Conservation (phyloP, 23 red algal genomes). For the Chondrus crispus region DNA sequence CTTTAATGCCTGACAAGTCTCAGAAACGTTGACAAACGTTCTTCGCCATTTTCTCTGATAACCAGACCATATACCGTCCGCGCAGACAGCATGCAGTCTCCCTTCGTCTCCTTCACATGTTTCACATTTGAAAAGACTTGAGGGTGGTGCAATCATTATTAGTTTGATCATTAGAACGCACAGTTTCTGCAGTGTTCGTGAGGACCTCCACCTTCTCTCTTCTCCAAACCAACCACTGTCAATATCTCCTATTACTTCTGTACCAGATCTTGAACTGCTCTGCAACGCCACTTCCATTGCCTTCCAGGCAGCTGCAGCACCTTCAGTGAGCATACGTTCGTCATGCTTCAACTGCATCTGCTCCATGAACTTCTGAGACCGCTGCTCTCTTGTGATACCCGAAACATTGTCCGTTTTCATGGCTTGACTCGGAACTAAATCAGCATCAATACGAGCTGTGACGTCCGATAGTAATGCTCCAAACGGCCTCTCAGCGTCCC, state of each 20-base stretch:
- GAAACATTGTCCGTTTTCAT: not conserved
- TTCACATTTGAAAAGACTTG: not conserved
- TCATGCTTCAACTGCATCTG: not conserved
- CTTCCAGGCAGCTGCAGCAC: not conserved
- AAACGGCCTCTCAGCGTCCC: not conserved
- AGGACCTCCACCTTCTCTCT: not conserved
- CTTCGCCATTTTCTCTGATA: not conserved
- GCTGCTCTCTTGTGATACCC: not conserved
- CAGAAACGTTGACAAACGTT: not conserved
- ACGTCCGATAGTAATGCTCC: not conserved
- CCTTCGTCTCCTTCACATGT: not conserved
- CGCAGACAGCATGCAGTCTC: not conserved
- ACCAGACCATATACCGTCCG: not conserved
- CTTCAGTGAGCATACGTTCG: not conserved
- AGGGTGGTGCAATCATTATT: not conserved
- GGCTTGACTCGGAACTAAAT: not conserved
- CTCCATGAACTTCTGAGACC: not conserved
- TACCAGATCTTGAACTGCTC: not conserved
- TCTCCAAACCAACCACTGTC: not conserved
- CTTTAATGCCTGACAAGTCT: not conserved
- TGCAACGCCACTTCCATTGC: too few species aligned
- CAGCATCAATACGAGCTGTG: not conserved
- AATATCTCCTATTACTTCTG: not conserved
- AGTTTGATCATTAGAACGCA: not conserved
- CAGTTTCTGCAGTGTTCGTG: not conserved